These are phyloP conservation scores for Suillus luteus DNA, from an alignment of 768 basidiomycete species.

Conservation along the genomic window DNA sequence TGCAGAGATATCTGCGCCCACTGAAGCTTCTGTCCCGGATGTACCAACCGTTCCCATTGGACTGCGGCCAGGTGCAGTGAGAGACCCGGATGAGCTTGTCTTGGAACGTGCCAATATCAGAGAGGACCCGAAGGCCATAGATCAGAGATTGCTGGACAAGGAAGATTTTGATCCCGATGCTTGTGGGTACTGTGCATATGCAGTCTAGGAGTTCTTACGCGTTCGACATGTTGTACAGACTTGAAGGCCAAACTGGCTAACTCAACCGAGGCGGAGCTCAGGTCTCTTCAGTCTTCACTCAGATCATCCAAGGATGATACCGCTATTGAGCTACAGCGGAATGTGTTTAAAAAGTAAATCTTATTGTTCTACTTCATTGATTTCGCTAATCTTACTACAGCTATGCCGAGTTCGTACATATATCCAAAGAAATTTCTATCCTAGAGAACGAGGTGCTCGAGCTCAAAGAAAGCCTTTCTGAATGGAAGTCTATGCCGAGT, in stretches of 20 bases:
- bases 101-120: slow-evolving; percentile 37
- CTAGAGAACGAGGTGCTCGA: slow-evolving; percentile 98
- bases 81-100: slow-evolving; percentile 52
- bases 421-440: slow-evolving; percentile 95
- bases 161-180: slow-evolving; percentile 87
- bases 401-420: slow-evolving; percentile 94
- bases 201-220: slow-evolving; percentile 6
- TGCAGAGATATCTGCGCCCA: slow-evolving; percentile 81
- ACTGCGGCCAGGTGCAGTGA: slow-evolving; percentile 36
- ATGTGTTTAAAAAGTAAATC: slow-evolving; percentile 90
- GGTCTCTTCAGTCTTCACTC: slow-evolving; percentile 74
- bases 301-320: slow-evolving; percentile 71
- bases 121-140: slow-evolving; percentile 63
- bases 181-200: slow-evolving; percentile 55
- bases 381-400: slow-evolving; percentile 43
- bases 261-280: slow-evolving; percentile 81
- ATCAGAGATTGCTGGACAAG: slow-evolving; percentile 64
- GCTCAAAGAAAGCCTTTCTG: slow-evolving; percentile 89
- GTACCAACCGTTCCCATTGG: slow-evolving; percentile 58
- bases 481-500: slow-evolving; percentile 96
- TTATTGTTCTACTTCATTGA: not conserved
- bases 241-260: slow-evolving; percentile 87
- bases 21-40: slow-evolving; percentile 53
- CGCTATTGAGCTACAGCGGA: slow-evolving; percentile 80
- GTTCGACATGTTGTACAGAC: slow-evolving; percentile 41